phyloP scores from a whole-genome alignment of 129 eudicot genomes.

The Escallonia rubra region DNA sequence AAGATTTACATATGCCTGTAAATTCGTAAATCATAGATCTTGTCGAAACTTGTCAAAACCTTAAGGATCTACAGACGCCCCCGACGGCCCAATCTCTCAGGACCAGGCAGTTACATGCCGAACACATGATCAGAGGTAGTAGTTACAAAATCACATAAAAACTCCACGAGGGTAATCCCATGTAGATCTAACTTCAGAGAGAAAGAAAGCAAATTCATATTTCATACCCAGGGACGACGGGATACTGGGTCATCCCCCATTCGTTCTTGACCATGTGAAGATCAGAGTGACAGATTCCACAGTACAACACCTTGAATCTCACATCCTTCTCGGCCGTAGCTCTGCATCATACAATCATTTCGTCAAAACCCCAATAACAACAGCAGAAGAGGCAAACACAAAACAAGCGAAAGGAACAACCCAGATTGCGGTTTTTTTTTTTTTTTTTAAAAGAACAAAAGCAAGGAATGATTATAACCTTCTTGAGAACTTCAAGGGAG shows the following conservation, averaged over 20 bases:
- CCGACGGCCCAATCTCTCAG: too few relatives aligned
- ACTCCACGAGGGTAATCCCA: too few relatives aligned
- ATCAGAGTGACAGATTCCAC: conserved; percentile 36
- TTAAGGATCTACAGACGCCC: too few relatives aligned
- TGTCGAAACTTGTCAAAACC: too few relatives aligned
- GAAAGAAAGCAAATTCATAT: background rate
- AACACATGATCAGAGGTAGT: background rate
- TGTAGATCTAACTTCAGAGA: background rate
- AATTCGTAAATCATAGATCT: too few relatives aligned
- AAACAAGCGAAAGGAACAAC: background rate
- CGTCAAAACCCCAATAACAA: background rate
- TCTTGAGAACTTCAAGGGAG: conserved; percentile 31
- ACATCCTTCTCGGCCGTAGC: conserved; percentile 41
- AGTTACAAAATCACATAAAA: background rate
- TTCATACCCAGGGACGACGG: conserved; percentile 22
- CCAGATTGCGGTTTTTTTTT: background rate
- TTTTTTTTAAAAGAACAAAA: too few relatives aligned
- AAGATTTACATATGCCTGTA: too few relatives aligned
- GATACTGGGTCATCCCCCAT: conserved; percentile 16
- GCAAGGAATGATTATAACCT: conserved; percentile 4
- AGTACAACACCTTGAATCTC: conserved; percentile 33
- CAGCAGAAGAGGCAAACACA: background rate
- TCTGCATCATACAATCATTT: conserved; percentile 20
- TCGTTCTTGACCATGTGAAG: conserved; percentile 33
- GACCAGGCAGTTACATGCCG: too few relatives aligned